phyloP scores from a whole-genome alignment of 495 filamentous ascomycete species.

The Mytilinidion resinicola region DNA sequence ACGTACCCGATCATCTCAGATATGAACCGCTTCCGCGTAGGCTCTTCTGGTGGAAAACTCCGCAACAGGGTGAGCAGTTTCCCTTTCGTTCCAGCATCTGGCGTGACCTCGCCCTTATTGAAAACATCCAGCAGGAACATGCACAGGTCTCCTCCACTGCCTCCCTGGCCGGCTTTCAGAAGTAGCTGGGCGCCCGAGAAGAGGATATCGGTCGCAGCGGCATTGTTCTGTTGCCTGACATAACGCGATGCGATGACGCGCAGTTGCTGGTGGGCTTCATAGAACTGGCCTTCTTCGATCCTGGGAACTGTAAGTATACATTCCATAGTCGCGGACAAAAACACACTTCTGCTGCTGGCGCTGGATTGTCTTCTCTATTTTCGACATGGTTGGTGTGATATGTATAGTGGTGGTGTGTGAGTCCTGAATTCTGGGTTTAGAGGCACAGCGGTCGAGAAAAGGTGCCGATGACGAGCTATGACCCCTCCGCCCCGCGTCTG shows the following conservation, averaged over 20 bases:
- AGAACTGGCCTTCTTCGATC: conserved; percentile 86
- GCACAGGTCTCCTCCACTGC: conserved; percentile 85
- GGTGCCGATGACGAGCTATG: neutral
- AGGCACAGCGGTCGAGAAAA: too few species aligned
- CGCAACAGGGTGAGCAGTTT: conserved; percentile 60
- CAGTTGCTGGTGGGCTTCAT: conserved; percentile 97
- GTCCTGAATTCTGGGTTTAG: too few species aligned
- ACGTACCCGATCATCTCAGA: conserved; percentile 74
- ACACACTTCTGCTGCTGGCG: conserved; percentile 61
- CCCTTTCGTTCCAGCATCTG: conserved; percentile 59
- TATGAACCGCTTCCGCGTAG: conserved; percentile 84
- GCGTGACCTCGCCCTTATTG: conserved; percentile 70
- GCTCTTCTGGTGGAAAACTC: conserved; percentile 75
- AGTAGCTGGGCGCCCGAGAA: conserved; percentile 77
- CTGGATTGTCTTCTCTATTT: conserved; percentile 68
- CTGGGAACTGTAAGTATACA: conserved; percentile 41
- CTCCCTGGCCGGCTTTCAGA: conserved; percentile 80
- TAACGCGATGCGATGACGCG: conserved; percentile 90
- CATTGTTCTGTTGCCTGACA: conserved; percentile 74
- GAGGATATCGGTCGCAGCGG: conserved; percentile 78
- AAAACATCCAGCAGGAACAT: conserved; percentile 82
- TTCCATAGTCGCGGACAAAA: neutral
- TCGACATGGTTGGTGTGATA: conserved; percentile 43
- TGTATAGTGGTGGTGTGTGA: neutral
- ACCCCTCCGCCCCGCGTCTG: neutral